phyloP scores from a whole-genome alignment of 73 alveolate species.

The Symbiodinium pilosum region DNA sequence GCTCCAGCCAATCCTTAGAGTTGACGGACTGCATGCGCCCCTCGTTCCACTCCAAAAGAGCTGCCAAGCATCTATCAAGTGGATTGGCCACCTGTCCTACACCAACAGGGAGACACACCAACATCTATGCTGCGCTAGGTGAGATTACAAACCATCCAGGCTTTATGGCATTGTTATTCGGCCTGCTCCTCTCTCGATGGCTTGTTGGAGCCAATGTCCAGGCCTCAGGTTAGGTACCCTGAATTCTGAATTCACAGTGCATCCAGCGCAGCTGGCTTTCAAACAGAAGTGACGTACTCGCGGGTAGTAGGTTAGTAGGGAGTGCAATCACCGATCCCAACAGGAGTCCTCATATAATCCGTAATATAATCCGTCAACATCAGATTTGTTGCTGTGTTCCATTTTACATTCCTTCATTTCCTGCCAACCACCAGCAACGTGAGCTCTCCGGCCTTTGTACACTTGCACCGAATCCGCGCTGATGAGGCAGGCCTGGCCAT shows the following conservation, averaged over 20 bases:
- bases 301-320: too few species aligned
- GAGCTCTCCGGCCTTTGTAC: slow-evolving; percentile 26
- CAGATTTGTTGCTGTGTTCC: too few species aligned
- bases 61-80: slow-evolving; percentile 20
- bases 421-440: neutral
- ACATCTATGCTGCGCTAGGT: too few species aligned
- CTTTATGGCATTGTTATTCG: too few species aligned
- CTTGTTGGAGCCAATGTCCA: slow-evolving; percentile 93
- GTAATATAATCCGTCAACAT: too few species aligned
- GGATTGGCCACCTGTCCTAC: slow-evolving; percentile 70
- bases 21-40: neutral
- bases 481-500: slow-evolving; percentile 38
- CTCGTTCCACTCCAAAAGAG: neutral
- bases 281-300: too few species aligned
- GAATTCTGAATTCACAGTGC: too few species aligned
- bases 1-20: slow-evolving; percentile 62
- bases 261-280: too few species aligned
- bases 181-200: slow-evolving; percentile 71
- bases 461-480: slow-evolving; percentile 92
- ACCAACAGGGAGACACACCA: too few species aligned
- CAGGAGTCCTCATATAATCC: too few species aligned
- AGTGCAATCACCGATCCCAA: too few species aligned
- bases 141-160: too few species aligned
- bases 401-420: neutral
- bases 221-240: neutral